phyloP scores from a whole-genome alignment of 805 yeast genomes.

The Saccharomycopsis malanga region DNA sequence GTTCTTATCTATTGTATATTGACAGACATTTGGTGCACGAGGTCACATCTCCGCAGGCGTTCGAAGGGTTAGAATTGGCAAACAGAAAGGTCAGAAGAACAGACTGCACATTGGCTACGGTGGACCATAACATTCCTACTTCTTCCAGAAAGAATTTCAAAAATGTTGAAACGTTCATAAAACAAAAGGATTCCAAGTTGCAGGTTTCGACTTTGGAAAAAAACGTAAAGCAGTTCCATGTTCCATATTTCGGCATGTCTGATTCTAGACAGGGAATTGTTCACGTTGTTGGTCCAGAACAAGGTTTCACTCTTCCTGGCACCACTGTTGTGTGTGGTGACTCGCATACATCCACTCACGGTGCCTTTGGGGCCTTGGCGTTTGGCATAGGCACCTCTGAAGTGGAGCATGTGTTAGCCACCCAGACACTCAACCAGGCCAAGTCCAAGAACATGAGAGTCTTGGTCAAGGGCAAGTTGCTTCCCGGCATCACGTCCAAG shows the following conservation, averaged over 20 bases:
- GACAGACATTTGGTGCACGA: constrained; percentile 98
- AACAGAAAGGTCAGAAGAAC: constrained; percentile 83
- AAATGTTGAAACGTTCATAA: constrained; percentile 69
- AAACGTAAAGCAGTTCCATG: constrained; percentile 83
- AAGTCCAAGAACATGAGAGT: constrained; percentile 96
- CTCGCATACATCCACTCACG: constrained; percentile 97
- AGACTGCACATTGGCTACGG: constrained; percentile 92
- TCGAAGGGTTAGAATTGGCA: constrained; percentile 88
- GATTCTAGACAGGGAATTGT: constrained; percentile 97
- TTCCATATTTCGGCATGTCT: constrained; percentile 90
- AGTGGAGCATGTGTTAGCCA: constrained; percentile 97
- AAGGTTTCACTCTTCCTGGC: constrained; percentile 97
- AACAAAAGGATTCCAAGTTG: constrained; percentile 83
- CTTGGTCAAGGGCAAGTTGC: constrained; percentile 72
- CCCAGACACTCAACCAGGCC: constrained; percentile 91
- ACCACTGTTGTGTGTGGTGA: constrained; percentile 99
- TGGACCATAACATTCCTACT: constrained; percentile 97
- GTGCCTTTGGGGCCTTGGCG: constrained; percentile 96
- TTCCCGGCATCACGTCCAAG: constrained; percentile 90
- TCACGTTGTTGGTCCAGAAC: constrained; percentile 98
- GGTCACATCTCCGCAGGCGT: constrained; percentile 98
- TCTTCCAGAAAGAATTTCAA: constrained; percentile 73
- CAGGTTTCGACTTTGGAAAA: constrained; percentile 91
- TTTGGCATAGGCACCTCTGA: constrained; percentile 99
- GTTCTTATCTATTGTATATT: constrained; percentile 80